Base-by-base conservation (phyloP, 208 protist genomes). In the Porcisia hertigi region DNA sequence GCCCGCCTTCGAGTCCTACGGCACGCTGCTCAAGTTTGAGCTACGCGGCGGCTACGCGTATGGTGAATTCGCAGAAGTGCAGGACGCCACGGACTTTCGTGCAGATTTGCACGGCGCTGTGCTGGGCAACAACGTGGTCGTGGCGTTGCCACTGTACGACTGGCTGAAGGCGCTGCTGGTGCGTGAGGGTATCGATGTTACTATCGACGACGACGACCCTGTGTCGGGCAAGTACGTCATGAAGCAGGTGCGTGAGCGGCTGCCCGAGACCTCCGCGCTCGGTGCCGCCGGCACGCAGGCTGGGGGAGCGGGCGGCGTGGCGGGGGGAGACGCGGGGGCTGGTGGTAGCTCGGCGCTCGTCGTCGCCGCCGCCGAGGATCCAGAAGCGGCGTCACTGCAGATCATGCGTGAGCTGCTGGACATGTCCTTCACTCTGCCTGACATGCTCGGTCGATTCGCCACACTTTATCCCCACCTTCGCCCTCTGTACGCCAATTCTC, bases 111-210 rank as follows among this genome's bases (percentile, higher is more conserved):
- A 97, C 59, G 92, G 92, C 45, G 71, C 84, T 43, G 88, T 89
- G 36, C 83, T 97, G 39, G 89, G 88, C 47, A 87, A 78, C 47
- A 85, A 79, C 71, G 85, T 94, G 71, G 83, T 95, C 23, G 74
- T 93, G 5, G 79, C 89, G 14, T 71, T 93, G 53, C 91, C 89
- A 0, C 73, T 95, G 39, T 87, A 91, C 76, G 88, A 97, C 69
- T 95, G 91, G 89, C 72, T 97, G 58, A 92, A 91, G 78, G 87
- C 82, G 39, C 69, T 91, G 60, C 92, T 89, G 45, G 80, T 88
- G 41, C 82, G 89, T 45, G 79, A 85, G 36, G 91, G 77, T 14
- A 88, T 97, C 71, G 89, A 95, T 75, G 88, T 97, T 43, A 69
- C 86, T 14, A 78, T 96, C 62, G 82, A 91, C 43, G 87, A 90